Evolutionary conservation across 2,329 filamentous ascomycete species (phyloP).

Genomic region (Cercospora berteroae): DNA sequence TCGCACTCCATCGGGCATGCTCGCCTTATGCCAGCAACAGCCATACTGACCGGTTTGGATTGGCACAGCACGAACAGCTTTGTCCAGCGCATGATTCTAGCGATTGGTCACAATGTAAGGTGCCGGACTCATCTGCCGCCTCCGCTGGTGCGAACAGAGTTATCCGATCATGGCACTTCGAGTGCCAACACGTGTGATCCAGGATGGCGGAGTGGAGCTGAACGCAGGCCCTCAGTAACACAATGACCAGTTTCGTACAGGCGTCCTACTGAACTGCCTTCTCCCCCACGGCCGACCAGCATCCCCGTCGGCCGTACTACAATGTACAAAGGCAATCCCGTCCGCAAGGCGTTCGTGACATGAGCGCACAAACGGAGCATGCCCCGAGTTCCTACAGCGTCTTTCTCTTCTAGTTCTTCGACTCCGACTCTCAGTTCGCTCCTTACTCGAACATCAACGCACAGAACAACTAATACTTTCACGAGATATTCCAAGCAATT

Average conservation of each 20-base stretch:
- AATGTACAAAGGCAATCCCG: not conserved
- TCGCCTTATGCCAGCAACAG: not conserved
- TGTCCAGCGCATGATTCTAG: not conserved
- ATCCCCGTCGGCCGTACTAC: not conserved
- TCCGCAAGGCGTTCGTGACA: not conserved
- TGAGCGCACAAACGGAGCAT: not conserved
- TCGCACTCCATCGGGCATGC: not conserved
- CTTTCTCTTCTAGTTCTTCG: not conserved
- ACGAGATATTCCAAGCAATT: not conserved
- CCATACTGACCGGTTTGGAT: not conserved
- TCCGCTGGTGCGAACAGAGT: not conserved
- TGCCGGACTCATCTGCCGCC: not conserved
- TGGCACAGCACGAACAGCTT: not conserved
- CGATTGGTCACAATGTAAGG: not conserved
- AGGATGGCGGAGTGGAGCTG: not conserved
- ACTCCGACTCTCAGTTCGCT: not conserved
- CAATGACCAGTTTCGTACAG: not conserved
- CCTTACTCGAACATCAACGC: not conserved
- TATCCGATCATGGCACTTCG: not conserved
- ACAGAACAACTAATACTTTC: not conserved
- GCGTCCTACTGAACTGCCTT: not conserved
- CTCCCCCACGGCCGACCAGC: not conserved
- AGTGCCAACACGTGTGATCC: not conserved
- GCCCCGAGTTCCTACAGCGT: not conserved
- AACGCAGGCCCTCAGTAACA: not conserved